Conservation (phyloP, 352 stramenopile species). For the Phytophthora uliginosa region DNA sequence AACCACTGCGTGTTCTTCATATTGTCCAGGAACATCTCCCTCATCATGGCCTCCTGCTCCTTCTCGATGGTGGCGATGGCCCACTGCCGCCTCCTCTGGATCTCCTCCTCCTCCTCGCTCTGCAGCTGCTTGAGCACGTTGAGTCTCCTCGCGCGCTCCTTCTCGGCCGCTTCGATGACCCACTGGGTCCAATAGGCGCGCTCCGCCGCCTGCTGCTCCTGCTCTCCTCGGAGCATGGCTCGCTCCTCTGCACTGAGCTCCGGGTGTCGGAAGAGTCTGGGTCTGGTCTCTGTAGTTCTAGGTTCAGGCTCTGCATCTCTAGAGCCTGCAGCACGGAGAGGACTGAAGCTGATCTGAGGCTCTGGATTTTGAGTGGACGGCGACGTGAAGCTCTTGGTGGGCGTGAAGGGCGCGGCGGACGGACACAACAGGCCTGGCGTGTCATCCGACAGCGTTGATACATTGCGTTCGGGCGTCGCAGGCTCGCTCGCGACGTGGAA, state of each 20-base stretch:
- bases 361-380: not conserved
- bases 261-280: conserved; percentile 9
- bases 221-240: conserved; percentile 19
- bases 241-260: conserved; percentile 22
- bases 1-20: conserved; percentile 94
- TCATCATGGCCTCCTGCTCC: conserved; percentile 84
- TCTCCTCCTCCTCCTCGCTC: conserved; percentile 79
- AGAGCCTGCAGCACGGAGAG: not conserved
- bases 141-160: conserved; percentile 75
- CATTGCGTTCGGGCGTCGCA: conserved; percentile 5
- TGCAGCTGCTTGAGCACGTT: conserved; percentile 78
- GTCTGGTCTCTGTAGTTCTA: not conserved
- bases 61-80: conserved; percentile 85
- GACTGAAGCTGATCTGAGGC: not conserved
- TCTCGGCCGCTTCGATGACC: conserved; percentile 85
- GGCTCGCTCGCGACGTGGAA: conserved; percentile 2
- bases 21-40: conserved; percentile 88
- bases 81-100: conserved; percentile 72
- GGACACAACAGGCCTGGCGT: conserved; percentile 26
- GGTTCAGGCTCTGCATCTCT: not conserved
- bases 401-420: conserved; percentile 47
- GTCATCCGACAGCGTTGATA: not conserved
- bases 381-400: conserved; percentile 14
- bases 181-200: conserved; percentile 85
- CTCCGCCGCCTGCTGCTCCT: conserved; percentile 47